Evolutionary conservation across 1,284 basidiomycete species (phyloP).

Genomic region (Phellopilus nigrolimitatus): DNA sequence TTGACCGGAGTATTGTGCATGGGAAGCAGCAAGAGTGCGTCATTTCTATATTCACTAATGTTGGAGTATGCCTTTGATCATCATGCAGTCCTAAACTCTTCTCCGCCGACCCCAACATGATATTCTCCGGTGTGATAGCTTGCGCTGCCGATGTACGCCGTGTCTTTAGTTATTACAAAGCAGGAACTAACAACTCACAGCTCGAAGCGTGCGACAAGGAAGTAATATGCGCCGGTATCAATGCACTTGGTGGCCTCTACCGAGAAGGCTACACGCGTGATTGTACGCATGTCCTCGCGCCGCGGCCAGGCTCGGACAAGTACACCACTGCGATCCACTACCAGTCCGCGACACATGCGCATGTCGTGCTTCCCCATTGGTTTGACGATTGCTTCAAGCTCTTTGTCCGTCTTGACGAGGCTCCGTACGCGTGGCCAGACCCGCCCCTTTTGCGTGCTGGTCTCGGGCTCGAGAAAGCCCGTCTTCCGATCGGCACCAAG

Average conservation of each 20-base stretch:
- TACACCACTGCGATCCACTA: constrained; percentile 61
- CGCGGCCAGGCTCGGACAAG: constrained; percentile 46
- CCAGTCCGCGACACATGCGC: constrained; percentile 48
- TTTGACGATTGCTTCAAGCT: constrained; percentile 75
- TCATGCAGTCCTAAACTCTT: constrained; percentile 49
- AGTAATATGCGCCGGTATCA: constrained; percentile 67
- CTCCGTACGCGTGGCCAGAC: constrained; percentile 71
- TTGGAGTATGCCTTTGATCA: background rate
- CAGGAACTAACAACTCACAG: constrained; percentile 28
- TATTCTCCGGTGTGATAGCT: constrained; percentile 80
- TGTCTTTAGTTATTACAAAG: background rate
- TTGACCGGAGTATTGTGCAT: constrained; percentile 57
- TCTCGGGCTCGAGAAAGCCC: constrained; percentile 23
- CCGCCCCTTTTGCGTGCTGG: constrained; percentile 42
- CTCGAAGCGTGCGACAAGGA: constrained; percentile 63
- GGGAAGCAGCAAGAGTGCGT: constrained; percentile 55
- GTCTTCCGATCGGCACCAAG: constrained; percentile 37
- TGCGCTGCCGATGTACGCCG: constrained; percentile 57
- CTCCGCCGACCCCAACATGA: constrained; percentile 69
- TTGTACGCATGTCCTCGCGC: constrained; percentile 79
- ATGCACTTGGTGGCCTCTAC: constrained; percentile 80
- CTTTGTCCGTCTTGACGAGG: constrained; percentile 51
- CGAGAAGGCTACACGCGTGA: constrained; percentile 71
- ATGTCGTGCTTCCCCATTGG: constrained; percentile 74
- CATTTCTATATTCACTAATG: constrained; percentile 4